Evolutionary conservation across 148 eudicot genomes (phyloP).

Genomic region (Nepenthes mirabilis): DNA sequence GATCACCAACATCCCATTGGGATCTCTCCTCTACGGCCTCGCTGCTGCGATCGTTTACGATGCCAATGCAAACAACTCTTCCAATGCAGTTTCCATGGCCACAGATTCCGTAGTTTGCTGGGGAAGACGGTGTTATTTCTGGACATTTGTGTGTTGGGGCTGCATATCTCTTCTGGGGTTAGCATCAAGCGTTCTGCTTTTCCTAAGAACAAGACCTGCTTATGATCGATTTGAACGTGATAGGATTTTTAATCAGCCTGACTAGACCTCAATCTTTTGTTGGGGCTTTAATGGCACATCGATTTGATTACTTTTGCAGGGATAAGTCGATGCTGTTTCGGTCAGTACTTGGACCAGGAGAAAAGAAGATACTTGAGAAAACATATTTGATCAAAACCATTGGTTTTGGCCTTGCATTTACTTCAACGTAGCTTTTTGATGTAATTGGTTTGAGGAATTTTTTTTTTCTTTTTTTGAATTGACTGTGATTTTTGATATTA

Average conservation of each 20-base stretch:
- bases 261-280: slow-evolving; percentile 2
- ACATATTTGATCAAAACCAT: no score
- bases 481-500: no score
- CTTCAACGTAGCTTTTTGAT: no score
- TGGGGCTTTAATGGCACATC: no score
- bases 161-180: slow-evolving; percentile 53
- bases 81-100: slow-evolving; percentile 9
- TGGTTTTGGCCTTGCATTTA: no score
- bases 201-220: slow-evolving; percentile 57
- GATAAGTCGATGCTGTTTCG: no score
- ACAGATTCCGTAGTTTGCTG: slow-evolving; percentile 44
- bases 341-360: no score
- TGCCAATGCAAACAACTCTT: slow-evolving; percentile 16
- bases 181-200: slow-evolving; percentile 43
- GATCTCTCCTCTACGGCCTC: slow-evolving; percentile 63
- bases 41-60: slow-evolving; percentile 71
- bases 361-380: no score
- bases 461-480: no score
- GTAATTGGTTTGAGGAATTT: no score
- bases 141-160: slow-evolving; percentile 76
- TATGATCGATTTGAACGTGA: slow-evolving; percentile 57
- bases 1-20: slow-evolving; percentile 81
- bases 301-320: no score
- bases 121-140: slow-evolving; percentile 62
- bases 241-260: slow-evolving; percentile 21